Evolutionary conservation across 2,329 filamentous ascomycete genomes (phyloP).

Genomic region (Fusarium oxysporum): DNA sequence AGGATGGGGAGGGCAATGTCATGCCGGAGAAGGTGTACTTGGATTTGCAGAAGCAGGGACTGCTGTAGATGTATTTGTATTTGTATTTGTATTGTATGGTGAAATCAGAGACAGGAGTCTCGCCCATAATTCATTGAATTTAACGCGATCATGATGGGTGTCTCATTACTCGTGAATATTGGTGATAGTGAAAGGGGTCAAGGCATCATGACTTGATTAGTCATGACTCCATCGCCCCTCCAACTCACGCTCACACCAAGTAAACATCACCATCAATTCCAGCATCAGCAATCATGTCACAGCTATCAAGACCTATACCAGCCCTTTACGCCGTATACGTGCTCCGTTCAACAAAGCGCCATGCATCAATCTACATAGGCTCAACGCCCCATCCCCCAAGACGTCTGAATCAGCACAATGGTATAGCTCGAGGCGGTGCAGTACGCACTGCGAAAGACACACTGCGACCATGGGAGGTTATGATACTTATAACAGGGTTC

Average conservation of each 20-base stretch:
- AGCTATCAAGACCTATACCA: conserved; percentile 72
- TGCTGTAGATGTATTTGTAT: conserved; percentile 65
- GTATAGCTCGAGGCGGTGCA: conserved; percentile 83
- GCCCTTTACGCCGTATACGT: conserved; percentile 95
- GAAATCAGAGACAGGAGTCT: not conserved
- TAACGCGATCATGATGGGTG: not conserved
- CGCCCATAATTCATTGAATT: not conserved
- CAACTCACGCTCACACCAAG: conserved; percentile 32
- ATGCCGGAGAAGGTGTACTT: conserved; percentile 99
- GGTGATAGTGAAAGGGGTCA: conserved; percentile 3
- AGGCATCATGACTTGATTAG: conserved; percentile 35
- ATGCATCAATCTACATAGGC: conserved; percentile 84
- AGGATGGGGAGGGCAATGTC: conserved; percentile 95
- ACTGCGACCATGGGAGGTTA: conserved; percentile 91
- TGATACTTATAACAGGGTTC: conserved; percentile 87
- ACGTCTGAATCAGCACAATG: conserved; percentile 93
- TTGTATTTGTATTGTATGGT: conserved; percentile 23
- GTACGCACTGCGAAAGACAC: conserved; percentile 74
- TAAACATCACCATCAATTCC: conserved; percentile 25
- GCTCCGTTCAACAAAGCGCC: conserved; percentile 82
- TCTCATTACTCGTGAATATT: not conserved
- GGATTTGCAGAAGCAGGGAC: conserved; percentile 91
- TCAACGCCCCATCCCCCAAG: conserved; percentile 90
- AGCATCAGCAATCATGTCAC: conserved; percentile 52
- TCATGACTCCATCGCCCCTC: conserved; percentile 41